Base-by-base conservation (phyloP, 2,329 filamentous ascomycete species). In the Xylariaceae sp. region DNA sequence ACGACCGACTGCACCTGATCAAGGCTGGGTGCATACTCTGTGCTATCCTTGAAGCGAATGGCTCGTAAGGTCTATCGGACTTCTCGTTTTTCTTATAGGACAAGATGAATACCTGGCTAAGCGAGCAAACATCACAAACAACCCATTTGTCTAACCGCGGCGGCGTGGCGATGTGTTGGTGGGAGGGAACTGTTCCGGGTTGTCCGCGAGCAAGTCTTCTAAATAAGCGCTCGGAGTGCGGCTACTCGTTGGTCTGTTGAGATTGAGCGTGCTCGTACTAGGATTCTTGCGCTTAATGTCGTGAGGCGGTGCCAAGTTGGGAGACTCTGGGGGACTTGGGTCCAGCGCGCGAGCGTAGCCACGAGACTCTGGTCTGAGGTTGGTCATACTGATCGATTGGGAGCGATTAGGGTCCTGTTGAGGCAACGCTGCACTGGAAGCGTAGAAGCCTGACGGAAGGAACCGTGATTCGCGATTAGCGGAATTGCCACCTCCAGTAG, bases 381-480 rank as follows among this genome's bases (percentile, higher is more conserved):
- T 85, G 19, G 80, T 77, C 64, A 86, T 65, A 56, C 77, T 82
- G 56, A 85, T 83, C 12, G 79, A 76, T 53, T 77, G 22, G 22
- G 22, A 4, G 22, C 4, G 75, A 40, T 68, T 71, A 48, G 76
- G 73, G 56, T 71, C 71, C 45, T 71, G 70, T 11, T 68, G 74
- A 48, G 66, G 68, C 39, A 78, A 74, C 11, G 76, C 77, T 31
- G 76, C 77, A 18, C 86, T 81, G 5, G 89, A 80, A 31, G 90
- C 86, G 65, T 97, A 97, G 72, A 95, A 96, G 1, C 92, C 92
- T 3, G 92, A 86, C 14, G 92, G 92, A 17, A 96, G 77, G 65
- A 92, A 95, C n/a, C 77, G 76, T 1, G 89, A 95, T 51, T 81
- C 82, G 46, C 91, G 85, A 58, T 81, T 81, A 41, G 71, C 72